Evolutionary conservation across 805 yeast species (phyloP).

Genomic region (Kluyveromyces aestuarii): DNA sequence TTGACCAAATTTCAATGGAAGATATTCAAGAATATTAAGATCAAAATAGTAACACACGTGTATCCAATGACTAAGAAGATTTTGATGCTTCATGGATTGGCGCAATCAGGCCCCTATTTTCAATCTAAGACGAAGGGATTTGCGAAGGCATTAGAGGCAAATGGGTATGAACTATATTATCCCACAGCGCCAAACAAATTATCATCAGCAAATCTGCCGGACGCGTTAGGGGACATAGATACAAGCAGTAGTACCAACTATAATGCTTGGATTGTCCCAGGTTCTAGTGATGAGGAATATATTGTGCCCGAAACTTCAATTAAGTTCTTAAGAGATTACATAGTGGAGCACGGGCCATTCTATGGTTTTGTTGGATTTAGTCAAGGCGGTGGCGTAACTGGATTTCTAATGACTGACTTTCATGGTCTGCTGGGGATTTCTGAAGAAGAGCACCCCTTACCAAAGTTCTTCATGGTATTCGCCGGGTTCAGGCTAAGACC

Average conservation of each 20-base stretch:
- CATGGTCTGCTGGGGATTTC: slow-evolving; percentile 36
- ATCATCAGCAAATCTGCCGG: slow-evolving; percentile 55
- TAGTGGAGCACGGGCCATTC: slow-evolving; percentile 59
- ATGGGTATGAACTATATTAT: slow-evolving; percentile 61
- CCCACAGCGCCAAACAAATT: slow-evolving; percentile 67
- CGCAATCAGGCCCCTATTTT: slow-evolving; percentile 74
- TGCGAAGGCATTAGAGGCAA: slow-evolving; percentile 51
- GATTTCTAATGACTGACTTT: slow-evolving; percentile 46
- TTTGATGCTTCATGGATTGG: slow-evolving; percentile 82
- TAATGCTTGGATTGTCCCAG: slow-evolving; percentile 60
- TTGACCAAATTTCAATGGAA: neutral
- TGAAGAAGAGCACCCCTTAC: slow-evolving; percentile 31
- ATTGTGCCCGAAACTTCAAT: slow-evolving; percentile 31
- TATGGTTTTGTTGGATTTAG: slow-evolving; percentile 85
- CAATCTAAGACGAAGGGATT: slow-evolving; percentile 80
- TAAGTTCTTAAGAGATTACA: slow-evolving; percentile 33
- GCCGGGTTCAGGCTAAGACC: slow-evolving; percentile 48
- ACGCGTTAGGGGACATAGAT: slow-evolving; percentile 29
- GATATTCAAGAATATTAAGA: neutral
- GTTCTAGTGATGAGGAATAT: slow-evolving; percentile 32
- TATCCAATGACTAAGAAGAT: slow-evolving; percentile 35
- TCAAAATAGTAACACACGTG: neutral
- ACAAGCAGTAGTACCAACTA: slow-evolving; percentile 27
- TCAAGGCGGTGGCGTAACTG: slow-evolving; percentile 91
- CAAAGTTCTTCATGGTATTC: slow-evolving; percentile 67